Percentiles rank a stretch among this genome's conserved stretches.
phyloP scores from a whole-genome alignment of 1,284 basidiomycete genomes.

The Rhodotorula sp. region DNA sequence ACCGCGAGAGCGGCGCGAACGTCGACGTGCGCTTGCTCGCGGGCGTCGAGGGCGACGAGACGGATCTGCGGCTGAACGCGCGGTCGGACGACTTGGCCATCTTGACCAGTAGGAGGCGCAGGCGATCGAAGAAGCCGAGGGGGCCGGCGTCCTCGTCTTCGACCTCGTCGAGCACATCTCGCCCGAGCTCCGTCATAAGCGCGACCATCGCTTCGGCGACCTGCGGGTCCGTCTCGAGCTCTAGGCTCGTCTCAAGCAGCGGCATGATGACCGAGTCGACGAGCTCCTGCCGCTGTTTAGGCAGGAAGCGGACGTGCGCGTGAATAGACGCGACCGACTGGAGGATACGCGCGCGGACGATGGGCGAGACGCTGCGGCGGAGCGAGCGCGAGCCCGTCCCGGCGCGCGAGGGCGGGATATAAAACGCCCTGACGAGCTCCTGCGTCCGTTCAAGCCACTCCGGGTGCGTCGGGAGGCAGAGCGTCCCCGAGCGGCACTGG shows the following conservation, averaged over 20 bases:
- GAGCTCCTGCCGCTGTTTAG: slow-evolving; percentile 50
- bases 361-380: slow-evolving; percentile 32
- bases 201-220: slow-evolving; percentile 52
- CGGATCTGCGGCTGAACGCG: slow-evolving; percentile 13
- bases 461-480: slow-evolving; percentile 55
- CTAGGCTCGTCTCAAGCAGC: slow-evolving; percentile 52
- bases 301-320: slow-evolving; percentile 52
- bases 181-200: slow-evolving; percentile 51
- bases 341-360: slow-evolving; percentile 46
- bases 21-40: slow-evolving; percentile 14
- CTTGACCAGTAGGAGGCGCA: slow-evolving; percentile 50
- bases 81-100: slow-evolving; percentile 47
- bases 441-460: slow-evolving; percentile 57
- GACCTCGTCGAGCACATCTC: slow-evolving; percentile 51
- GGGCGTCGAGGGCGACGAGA: slow-evolving; percentile 19
- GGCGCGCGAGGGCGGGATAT: slow-evolving; percentile 34
- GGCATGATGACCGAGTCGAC: slow-evolving; percentile 54
- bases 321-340: slow-evolving; percentile 54
- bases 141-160: slow-evolving; percentile 26
- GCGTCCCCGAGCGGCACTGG: slow-evolving; percentile 53
- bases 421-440: slow-evolving; percentile 54
- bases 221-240: slow-evolving; percentile 50
- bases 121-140: slow-evolving; percentile 47
- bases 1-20: slow-evolving; percentile 27
- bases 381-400: slow-evolving; percentile 16